phyloP scores from a whole-genome alignment of 2,329 filamentous ascomycete genomes.

The Colletotrichum chlorophyti region DNA sequence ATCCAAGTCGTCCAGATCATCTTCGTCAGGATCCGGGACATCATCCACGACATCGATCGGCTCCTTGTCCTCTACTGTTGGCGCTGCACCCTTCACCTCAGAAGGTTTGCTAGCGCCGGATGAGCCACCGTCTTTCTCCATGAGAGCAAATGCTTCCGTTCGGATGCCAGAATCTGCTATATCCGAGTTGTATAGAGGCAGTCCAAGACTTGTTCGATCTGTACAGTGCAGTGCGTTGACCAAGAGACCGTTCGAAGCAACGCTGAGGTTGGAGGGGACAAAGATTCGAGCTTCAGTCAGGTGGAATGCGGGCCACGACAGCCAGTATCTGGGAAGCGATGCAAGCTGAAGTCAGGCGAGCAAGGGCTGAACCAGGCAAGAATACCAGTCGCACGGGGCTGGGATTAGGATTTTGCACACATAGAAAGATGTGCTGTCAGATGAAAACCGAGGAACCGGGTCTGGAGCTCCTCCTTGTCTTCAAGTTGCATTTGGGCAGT shows the following conservation, averaged over 20 bases:
- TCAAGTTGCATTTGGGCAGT: conserved; percentile 28
- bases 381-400: conserved; percentile 14
- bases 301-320: not conserved
- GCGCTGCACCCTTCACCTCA: conserved; percentile 27
- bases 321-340: not conserved
- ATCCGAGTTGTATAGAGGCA: no score
- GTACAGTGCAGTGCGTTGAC: no score
- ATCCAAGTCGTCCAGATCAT: conserved; percentile 90
- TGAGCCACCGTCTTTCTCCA: conserved; percentile 23
- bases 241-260: not conserved
- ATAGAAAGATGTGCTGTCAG: conserved; percentile 27
- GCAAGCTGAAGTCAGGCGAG: conserved; percentile 1
- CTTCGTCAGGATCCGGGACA: conserved; percentile 89
- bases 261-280: conserved; percentile 1
- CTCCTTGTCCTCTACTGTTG: conserved; percentile 32
- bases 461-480: conserved; percentile 28
- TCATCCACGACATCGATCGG: conserved; percentile 51
- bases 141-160: not conserved
- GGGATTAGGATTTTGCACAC: conserved; percentile 23
- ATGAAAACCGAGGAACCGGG: conserved; percentile 28
- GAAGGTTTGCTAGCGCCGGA: conserved; percentile 16
- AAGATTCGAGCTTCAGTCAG: not conserved
- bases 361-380: not conserved
- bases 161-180: not conserved
- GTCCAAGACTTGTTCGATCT: no score